phyloP scores from a whole-genome alignment of 108 stramenopile species.

The Skeletonema potamos region DNA sequence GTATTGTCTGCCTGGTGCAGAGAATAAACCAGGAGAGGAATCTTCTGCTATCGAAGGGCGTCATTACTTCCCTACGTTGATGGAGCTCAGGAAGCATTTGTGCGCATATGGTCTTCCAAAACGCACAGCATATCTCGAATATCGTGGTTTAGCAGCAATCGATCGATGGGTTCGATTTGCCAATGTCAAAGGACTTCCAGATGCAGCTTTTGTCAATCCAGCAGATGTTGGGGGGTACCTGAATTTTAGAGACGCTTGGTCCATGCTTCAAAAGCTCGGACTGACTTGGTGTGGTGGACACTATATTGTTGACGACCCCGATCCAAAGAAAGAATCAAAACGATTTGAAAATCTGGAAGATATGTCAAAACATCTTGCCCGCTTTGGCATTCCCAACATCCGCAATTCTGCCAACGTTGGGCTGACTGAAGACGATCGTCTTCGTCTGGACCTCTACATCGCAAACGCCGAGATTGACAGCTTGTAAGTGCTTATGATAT shows the following conservation, averaged over 20 bases:
- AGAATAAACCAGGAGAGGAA: conserved; percentile 26
- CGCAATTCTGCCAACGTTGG: not conserved
- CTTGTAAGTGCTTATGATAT: conserved; percentile 16
- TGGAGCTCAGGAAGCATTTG: conserved; percentile 23
- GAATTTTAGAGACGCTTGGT: conserved; percentile 12
- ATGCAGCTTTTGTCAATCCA: conserved; percentile 10
- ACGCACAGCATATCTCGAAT: not conserved
- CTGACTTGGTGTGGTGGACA: not conserved
- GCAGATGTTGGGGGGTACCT: conserved; percentile 6
- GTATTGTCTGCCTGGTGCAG: conserved; percentile 34
- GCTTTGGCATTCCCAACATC: conserved; percentile 26
- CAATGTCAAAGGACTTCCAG: conserved; percentile 5
- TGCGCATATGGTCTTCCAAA: conserved; percentile 40
- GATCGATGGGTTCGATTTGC: conserved; percentile 32
- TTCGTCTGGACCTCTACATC: conserved; percentile 28
- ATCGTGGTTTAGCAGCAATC: not conserved
- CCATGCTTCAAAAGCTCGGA: conserved; percentile 24
- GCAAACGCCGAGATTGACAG: conserved; percentile 7
- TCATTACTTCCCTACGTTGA: conserved; percentile 23
- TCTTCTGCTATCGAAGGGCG: conserved; percentile 22
- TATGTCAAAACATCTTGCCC: conserved; percentile 20
- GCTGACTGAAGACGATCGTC: conserved; percentile 10
- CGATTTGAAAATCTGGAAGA: conserved; percentile 19
- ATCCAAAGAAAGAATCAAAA: not conserved
- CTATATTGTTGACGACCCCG: conserved; percentile 19